Conservation (phyloP, 2,329 filamentous ascomycete species). For the Parascedosporium putredinis region DNA sequence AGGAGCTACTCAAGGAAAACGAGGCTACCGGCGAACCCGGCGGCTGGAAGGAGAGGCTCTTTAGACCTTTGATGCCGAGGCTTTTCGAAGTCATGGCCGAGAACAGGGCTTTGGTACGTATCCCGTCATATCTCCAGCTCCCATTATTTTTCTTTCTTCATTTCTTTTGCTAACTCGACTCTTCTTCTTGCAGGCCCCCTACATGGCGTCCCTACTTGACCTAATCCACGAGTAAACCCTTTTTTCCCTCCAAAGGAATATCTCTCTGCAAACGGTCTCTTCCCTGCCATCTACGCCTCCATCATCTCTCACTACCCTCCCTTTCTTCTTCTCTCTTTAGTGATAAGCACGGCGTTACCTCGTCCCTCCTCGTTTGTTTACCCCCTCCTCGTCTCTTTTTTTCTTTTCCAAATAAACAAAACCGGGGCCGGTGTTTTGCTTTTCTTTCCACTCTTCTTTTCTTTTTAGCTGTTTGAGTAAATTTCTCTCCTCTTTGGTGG, state of each 20-base stretch:
- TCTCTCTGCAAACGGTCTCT: too few species aligned
- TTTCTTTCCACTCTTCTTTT: neutral
- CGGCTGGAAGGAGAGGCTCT: constrained; percentile 58
- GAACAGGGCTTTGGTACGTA: constrained; percentile 50
- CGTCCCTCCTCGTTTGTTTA: neutral
- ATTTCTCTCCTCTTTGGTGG: too few species aligned
- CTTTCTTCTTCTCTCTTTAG: too few species aligned
- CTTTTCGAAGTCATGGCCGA: constrained; percentile 61
- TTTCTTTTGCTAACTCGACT: neutral
- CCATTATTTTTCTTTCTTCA: constrained; percentile 46
- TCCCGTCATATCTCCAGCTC: constrained; percentile 21
- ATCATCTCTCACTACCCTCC: too few species aligned
- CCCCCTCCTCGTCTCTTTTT: neutral
- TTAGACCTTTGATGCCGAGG: constrained; percentile 53
- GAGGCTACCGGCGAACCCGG: constrained; percentile 35
- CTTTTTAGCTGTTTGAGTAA: too few species aligned
- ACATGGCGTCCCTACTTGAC: constrained; percentile 7
- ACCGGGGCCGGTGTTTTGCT: neutral
- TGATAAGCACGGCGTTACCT: too few species aligned
- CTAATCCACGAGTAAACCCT: constrained; percentile 5
- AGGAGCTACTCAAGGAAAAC: constrained; percentile 39
- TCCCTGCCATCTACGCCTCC: too few species aligned
- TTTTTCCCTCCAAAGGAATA: too few species aligned
- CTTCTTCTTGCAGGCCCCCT: constrained; percentile 1
- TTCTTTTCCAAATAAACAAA: too few species aligned